Evolutionary conservation across 2,329 filamentous ascomycete genomes (phyloP), one percentile per base, ranked within the genome.

Genomic region (Leptoxyphium fumago): DNA sequence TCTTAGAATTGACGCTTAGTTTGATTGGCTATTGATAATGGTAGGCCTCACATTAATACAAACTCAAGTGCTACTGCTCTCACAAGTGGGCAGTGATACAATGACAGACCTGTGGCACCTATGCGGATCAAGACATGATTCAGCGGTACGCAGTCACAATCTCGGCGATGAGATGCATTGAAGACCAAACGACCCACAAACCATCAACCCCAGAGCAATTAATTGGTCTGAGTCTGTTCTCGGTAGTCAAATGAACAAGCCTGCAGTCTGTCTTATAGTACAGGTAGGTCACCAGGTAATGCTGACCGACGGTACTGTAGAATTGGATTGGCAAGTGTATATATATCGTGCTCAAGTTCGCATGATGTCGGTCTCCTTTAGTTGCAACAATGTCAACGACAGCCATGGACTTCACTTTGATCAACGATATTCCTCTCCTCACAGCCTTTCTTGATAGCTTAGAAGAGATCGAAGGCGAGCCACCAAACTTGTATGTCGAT

Each of bases 401-500:
- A 9, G 11, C 32, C 11, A 36, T 15, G 32, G 11, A 36, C 15
- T 13, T 15, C 11, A 9, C 4, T 5, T 9, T 36, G 13, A 36
- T 36, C 32, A 15, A 36, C 32, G 9, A 3, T 15, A 15, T 36
- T 36, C 13, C 11, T 13, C 13, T 13, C 32, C 32, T 36, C 9
- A 36, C 11, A 15, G 9, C 13, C 15, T 13, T 15, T 36, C 11
- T 36, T 36, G 32, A 9, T 13, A 13, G 15, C 5, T 13, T 36
- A 5, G 13, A 13, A 15, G 5, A 36, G 3, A 4, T 13, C 4
- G 5, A 5, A 13, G 9, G 9, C 41, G 9, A 15, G 32, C 32
- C 11, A 36, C 13, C 36, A 10, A 21, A 13, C n/a, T 54, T 74
- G 2, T 74, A 64, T 50, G 21, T 75, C 11, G 71, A 74, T 45